A percentile compares a stretch with the other conserved stretches of the same genome.
phyloP scores from a whole-genome alignment of 768 basidiomycete genomes.

The Hericium erinaceus region DNA sequence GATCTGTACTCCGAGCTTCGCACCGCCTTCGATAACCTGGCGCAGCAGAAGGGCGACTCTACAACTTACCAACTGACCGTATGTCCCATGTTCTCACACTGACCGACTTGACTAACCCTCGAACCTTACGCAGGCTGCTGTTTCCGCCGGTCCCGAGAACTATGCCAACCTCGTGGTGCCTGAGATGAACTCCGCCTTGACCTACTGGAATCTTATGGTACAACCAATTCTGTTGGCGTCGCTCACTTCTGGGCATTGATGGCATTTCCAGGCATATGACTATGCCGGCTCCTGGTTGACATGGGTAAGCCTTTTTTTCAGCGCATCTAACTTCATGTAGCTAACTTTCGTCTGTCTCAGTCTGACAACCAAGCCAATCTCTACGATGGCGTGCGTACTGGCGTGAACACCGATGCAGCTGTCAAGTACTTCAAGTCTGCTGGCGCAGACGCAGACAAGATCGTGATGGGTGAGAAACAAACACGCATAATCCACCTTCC shows the following conservation, averaged over 20 bases:
- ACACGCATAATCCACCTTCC: neutral
- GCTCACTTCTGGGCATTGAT: neutral
- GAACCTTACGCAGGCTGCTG: conserved; percentile 33
- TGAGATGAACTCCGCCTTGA: conserved; percentile 57
- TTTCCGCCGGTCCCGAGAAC: conserved; percentile 52
- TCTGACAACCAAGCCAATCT: conserved; percentile 56
- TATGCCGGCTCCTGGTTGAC: conserved; percentile 73
- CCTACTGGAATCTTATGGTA: conserved; percentile 81
- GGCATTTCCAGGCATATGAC: conserved; percentile 47
- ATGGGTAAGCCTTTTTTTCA: conserved; percentile 22
- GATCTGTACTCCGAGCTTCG: conserved; percentile 55
- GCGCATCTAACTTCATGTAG: neutral
- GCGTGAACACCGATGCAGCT: conserved; percentile 59
- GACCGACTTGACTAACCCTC: neutral
- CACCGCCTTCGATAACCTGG: conserved; percentile 50
- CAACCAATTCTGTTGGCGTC: neutral
- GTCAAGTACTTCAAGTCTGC: conserved; percentile 47
- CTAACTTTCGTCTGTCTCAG: conserved; percentile 12
- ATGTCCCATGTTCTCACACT: neutral
- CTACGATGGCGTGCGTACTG: conserved; percentile 54
- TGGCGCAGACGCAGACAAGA: conserved; percentile 58
- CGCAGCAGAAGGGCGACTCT: conserved; percentile 48
- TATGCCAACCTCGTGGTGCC: conserved; percentile 48
- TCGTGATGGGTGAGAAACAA: conserved; percentile 45
- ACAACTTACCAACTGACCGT: conserved; percentile 51